A percentile compares a stretch with the other conserved stretches of the same genome.
phyloP scores from a whole-genome alignment of 129 eudicot species.

The Flaveria bidentis region DNA sequence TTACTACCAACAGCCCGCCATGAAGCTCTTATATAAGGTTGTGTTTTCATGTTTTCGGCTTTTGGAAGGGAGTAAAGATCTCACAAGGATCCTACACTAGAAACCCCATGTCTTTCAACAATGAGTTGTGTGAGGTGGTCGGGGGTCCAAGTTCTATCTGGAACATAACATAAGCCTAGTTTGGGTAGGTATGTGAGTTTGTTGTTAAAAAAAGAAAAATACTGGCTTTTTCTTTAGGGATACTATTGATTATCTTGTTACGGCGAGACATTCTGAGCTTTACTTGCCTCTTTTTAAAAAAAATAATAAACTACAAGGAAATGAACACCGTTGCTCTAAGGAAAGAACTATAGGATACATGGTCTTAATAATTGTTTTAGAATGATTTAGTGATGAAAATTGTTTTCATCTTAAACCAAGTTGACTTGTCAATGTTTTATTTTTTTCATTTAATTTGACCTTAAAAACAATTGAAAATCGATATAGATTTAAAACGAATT shows the following conservation, averaged over 20 bases:
- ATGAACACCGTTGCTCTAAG: neutral
- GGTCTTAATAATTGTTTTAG: neutral
- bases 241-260: neutral
- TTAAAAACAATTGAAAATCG: neutral
- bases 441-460: neutral
- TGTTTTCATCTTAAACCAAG: neutral
- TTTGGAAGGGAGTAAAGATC: constrained; percentile 10
- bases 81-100: neutral
- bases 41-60: constrained; percentile 19
- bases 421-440: neutral
- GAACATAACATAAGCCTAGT: constrained; percentile 2
- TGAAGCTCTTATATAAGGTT: constrained; percentile 21
- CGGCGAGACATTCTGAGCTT: neutral
- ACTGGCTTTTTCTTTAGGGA: neutral
- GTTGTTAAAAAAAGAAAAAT: neutral
- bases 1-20: constrained; percentile 4
- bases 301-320: neutral
- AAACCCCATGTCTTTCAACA: constrained; percentile 23
- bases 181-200: constrained; percentile 4
- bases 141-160: neutral
- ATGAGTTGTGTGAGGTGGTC: constrained; percentile 22
- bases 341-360: neutral
- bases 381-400: neutral
- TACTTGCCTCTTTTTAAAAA: neutral
- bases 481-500: neutral